Evolutionary conservation across 2,329 filamentous ascomycete species (phyloP).

Genomic region (Ceratocystis albifundus): DNA sequence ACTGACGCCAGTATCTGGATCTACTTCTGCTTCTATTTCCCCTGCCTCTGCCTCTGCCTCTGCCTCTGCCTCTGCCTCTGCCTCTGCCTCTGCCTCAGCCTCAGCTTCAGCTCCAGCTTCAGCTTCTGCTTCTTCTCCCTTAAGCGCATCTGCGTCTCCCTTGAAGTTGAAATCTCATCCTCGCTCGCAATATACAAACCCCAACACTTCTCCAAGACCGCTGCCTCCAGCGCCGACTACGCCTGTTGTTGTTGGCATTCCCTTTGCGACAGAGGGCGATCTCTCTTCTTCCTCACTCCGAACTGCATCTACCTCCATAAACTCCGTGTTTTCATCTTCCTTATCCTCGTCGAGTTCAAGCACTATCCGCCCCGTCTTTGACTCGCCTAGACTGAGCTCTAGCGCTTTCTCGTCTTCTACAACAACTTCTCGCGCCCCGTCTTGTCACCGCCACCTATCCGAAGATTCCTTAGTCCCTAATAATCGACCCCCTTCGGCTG

Average conservation of each 20-base stretch:
- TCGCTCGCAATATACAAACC: conserved; percentile 17
- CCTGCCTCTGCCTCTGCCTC: conserved; percentile 21
- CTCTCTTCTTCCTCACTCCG: conserved; percentile 17
- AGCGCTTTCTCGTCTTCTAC: conserved; percentile 20
- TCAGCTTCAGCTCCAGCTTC: too few relatives aligned
- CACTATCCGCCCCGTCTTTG: conserved; percentile 23
- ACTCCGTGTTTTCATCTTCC: conserved; percentile 21
- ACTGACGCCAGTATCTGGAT: conserved; percentile 28
- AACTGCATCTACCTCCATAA: conserved; percentile 20
- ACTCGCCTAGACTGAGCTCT: conserved; percentile 19
- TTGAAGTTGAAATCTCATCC: conserved; percentile 13
- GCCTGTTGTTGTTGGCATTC: conserved; percentile 16
- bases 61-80: conserved; percentile 23
- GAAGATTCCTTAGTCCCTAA: conserved; percentile 14
- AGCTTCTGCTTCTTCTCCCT: conserved; percentile 24
- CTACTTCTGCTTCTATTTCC: conserved; percentile 20
- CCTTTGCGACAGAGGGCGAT: conserved; percentile 5
- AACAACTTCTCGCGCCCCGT: conserved; percentile 16
- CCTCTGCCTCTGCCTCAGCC: conserved; percentile 20
- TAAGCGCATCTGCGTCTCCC: conserved; percentile 21
- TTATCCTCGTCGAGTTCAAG: conserved; percentile 20
- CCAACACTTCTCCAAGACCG: conserved; percentile 15
- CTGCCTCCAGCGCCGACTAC: conserved; percentile 19
- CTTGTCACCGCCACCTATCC: conserved; percentile 19
- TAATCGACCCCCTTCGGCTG: conserved; percentile 14